These are phyloP conservation scores for Botrytis pseudocinerea DNA, from an alignment of 2,329 filamentous ascomycete genomes.

Conservation along the genomic window DNA sequence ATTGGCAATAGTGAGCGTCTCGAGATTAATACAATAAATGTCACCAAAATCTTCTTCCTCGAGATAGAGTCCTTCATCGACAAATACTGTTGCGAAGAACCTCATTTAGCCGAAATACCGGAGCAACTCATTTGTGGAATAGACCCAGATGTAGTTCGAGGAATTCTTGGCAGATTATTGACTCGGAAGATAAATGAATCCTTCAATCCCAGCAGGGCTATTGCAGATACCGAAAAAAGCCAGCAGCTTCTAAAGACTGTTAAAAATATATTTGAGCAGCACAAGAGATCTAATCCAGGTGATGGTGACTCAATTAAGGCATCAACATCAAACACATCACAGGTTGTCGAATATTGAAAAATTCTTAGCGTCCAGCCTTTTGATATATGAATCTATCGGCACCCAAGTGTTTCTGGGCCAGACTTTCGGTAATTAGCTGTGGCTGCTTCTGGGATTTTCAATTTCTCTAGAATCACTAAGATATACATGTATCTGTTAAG, in stretches of 20 bases:
- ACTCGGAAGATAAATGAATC: too few relatives aligned
- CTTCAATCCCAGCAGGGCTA: not conserved
- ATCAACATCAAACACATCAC: not conserved
- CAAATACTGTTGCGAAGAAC: not conserved
- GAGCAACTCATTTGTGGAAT: not conserved
- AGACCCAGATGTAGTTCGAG: not conserved
- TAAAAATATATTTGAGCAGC: not conserved
- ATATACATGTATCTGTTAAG: not conserved
- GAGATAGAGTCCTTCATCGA: not conserved
- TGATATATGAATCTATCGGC: not conserved
- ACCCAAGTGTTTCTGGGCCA: not conserved
- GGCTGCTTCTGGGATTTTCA: not conserved
- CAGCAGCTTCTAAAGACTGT: not conserved
- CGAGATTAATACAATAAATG: not conserved
- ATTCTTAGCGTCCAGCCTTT: not conserved
- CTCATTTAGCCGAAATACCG: not conserved
- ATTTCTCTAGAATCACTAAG: not conserved
- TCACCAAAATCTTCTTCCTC: too few relatives aligned
- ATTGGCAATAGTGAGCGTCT: too few relatives aligned
- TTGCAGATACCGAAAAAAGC: not conserved
- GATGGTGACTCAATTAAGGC: not conserved
- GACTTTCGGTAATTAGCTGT: not conserved
- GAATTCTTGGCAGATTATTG: not conserved
- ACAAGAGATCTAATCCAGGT: not conserved
- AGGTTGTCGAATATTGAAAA: not conserved